Conservation (phyloP, 225 moss, liverwort and hornwort genomes). For the Rhytidiadelphus loreus region DNA sequence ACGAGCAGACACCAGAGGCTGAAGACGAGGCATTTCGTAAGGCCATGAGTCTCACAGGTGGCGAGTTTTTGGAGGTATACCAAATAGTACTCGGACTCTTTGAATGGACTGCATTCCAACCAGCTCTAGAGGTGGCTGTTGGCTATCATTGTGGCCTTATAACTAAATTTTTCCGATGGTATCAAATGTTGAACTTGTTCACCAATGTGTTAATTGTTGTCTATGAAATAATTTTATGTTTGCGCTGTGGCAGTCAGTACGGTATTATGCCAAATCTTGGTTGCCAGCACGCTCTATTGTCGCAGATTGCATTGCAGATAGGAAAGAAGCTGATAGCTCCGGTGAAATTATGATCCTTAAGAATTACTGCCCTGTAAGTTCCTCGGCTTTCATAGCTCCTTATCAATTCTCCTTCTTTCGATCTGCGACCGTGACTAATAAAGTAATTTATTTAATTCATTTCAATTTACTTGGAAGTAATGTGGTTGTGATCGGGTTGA, state of each 20-base stretch:
- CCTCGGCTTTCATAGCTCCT: not conserved
- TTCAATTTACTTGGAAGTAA: not conserved
- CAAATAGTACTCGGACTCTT: not conserved
- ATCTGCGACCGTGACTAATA: not conserved
- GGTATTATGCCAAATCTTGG: constrained; percentile 81
- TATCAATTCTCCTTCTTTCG: not conserved
- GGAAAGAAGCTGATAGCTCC: constrained; percentile 53
- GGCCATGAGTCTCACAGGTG: constrained; percentile 72
- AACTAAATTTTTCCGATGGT: not conserved
- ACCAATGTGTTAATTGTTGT: not conserved
- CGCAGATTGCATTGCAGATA: constrained; percentile 56
- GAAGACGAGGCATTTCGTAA: constrained; percentile 74
- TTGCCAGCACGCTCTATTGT: constrained; percentile 91
- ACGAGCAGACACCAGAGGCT: constrained; percentile 70
- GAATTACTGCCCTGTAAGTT: constrained; percentile 74
- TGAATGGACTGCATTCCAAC: not conserved
- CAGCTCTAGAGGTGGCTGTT: not conserved
- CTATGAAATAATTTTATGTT: not conserved
- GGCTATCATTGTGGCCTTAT: not conserved
- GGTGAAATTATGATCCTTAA: constrained; percentile 88
- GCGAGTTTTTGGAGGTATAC: constrained; percentile 77
- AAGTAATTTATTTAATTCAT: not conserved
- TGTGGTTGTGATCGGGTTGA: not conserved
- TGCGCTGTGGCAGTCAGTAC: constrained; percentile 47
- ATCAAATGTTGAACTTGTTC: not conserved